Percentiles rank a stretch among this genome's conserved stretches.
These are phyloP conservation scores for Quaeritorhiza haematococci DNA, from an alignment of 371 early-diverging fungal genomes.

Conservation along the genomic window DNA sequence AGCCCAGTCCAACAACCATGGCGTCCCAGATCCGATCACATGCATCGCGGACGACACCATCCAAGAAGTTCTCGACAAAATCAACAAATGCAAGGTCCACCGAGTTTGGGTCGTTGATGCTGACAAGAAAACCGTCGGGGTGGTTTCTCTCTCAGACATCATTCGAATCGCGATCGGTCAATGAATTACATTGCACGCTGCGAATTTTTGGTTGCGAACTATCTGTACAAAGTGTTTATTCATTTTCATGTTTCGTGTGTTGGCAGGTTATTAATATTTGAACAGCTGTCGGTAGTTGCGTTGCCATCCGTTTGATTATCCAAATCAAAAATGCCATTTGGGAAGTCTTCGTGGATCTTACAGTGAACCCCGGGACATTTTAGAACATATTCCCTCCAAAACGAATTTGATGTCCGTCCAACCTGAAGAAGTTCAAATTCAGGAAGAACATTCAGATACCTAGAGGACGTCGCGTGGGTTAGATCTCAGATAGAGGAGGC, in stretches of 20 bases:
- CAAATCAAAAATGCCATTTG: conserved; percentile 23
- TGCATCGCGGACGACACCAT: conserved; percentile 15
- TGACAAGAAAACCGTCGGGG: conserved; percentile 14
- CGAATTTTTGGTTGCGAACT: too few species aligned
- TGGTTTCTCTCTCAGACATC: conserved; percentile 28
- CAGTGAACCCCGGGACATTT: conserved; percentile 23
- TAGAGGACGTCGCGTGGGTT: too few species aligned
- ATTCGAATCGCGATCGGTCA: too few species aligned
- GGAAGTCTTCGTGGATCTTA: conserved; percentile 34
- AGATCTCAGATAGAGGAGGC: too few species aligned
- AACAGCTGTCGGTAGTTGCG: too few species aligned
- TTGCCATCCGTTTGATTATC: too few species aligned
- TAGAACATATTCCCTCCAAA: conserved; percentile 34
- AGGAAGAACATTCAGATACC: conserved; percentile 39
- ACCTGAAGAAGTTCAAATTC: conserved; percentile 31
- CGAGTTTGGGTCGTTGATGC: conserved; percentile 26
- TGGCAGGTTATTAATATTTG: too few species aligned
- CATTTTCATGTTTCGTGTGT: too few species aligned
- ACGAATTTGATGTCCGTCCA: conserved; percentile 8
- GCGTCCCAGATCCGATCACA: conserved; percentile 1
- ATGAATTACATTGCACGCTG: too few species aligned
- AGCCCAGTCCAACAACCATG: background rate
- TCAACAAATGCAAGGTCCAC: conserved; percentile 21
- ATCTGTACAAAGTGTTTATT: too few species aligned
- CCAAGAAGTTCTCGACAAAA: conserved; percentile 9